Evolutionary conservation across 768 basidiomycete genomes (phyloP).

Genomic region (Amanita brunnescens): DNA sequence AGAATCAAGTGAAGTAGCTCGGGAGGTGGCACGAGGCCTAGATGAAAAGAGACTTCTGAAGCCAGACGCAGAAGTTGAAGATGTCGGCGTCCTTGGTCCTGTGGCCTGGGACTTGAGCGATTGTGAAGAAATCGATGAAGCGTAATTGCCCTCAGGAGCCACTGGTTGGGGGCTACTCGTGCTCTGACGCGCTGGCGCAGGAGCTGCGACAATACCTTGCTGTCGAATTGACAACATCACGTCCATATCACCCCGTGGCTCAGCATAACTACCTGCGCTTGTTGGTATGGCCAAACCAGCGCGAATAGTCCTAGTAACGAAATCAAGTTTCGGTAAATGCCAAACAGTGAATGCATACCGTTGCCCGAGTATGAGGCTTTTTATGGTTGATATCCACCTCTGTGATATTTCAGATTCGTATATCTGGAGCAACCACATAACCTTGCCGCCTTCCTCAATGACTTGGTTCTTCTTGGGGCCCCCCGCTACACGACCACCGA

Average conservation of each 20-base stretch:
- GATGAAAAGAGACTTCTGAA: constrained; percentile 51
- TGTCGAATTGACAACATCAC: constrained; percentile 76
- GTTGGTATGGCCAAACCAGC: constrained; percentile 51
- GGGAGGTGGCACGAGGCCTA: constrained; percentile 51
- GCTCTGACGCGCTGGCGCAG: constrained; percentile 18
- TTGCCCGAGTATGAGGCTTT: constrained; percentile 62
- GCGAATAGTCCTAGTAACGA: constrained; percentile 49
- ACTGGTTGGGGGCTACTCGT: constrained; percentile 21
- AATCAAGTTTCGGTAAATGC: background rate
- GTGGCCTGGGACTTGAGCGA: constrained; percentile 35
- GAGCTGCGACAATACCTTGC: constrained; percentile 45
- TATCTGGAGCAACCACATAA: constrained; percentile 69
- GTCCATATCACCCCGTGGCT: constrained; percentile 75
- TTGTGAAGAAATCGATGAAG: constrained; percentile 36
- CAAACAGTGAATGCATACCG: constrained; percentile 33
- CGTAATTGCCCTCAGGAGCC: constrained; percentile 27
- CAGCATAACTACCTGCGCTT: constrained; percentile 33
- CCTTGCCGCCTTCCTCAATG: constrained; percentile 40
- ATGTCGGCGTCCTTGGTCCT: constrained; percentile 27
- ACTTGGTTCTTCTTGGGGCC: constrained; percentile 34
- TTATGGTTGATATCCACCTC: constrained; percentile 69
- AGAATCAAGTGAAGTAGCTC: constrained; percentile 35
- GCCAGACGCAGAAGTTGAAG: constrained; percentile 40
- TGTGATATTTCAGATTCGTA: constrained; percentile 52
- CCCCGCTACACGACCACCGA: constrained; percentile 57